Percentiles rank a stretch among this genome's conserved stretches.
phyloP scores from a whole-genome alignment of 257 asterid species.

The Solanum virginianum region DNA sequence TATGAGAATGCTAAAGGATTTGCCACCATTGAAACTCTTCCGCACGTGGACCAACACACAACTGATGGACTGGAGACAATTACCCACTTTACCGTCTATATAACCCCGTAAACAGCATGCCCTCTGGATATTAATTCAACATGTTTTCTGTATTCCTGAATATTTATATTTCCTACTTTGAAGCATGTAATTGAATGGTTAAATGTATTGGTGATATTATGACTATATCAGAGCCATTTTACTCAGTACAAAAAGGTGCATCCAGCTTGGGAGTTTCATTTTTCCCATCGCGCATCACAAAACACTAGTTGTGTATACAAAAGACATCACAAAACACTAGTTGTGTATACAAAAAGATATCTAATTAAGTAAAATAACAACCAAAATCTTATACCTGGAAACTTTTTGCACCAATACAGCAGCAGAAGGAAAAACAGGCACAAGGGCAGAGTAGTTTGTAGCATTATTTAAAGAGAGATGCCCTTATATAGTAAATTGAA shows the following conservation, averaged over 20 bases:
- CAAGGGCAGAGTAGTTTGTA: background rate
- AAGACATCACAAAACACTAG: no score
- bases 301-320: background rate
- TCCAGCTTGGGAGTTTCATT: background rate
- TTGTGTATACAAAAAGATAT: background rate
- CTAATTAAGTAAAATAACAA: background rate
- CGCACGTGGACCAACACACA: constrained; percentile 59
- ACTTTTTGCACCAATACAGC: background rate
- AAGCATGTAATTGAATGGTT: background rate
- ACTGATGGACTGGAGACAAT: constrained; percentile 80
- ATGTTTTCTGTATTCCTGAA: background rate
- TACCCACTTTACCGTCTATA: constrained; percentile 61
- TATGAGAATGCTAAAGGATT: constrained; percentile 68
- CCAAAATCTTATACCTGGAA: background rate
- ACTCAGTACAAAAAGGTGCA: background rate
- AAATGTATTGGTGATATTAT: background rate
- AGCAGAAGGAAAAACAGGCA: background rate
- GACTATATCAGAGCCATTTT: background rate
- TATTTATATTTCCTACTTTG: background rate
- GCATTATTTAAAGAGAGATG: background rate
- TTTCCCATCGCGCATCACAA: background rate
- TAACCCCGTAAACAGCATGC: constrained; percentile 32
- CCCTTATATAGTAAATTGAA: background rate
- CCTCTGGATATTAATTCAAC: background rate
- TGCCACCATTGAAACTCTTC: constrained; percentile 74